These are phyloP conservation scores for Mucor velutinosus DNA, from an alignment of 371 early-diverging fungal species.

Conservation along the genomic window DNA sequence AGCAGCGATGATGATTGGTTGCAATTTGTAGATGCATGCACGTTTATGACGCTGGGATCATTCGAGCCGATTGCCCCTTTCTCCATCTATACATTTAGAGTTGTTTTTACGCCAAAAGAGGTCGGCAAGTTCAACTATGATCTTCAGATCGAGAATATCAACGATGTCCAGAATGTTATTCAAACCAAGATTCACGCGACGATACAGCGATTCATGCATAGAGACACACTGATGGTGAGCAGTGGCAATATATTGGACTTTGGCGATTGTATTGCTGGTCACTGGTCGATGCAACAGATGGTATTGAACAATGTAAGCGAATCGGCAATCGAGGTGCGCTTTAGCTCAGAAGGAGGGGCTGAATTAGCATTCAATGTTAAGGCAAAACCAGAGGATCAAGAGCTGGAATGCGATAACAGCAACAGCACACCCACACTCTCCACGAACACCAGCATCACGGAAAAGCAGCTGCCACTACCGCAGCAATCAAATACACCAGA, in stretches of 20 bases:
- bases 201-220: constrained; percentile 65
- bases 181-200: constrained; percentile 74
- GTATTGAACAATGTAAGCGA: constrained; percentile 80
- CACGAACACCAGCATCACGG: constrained; percentile 23
- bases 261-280: constrained; percentile 84
- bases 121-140: constrained; percentile 83
- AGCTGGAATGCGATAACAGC: background rate
- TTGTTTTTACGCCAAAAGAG: constrained; percentile 78
- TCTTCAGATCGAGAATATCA: constrained; percentile 80
- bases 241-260: constrained; percentile 79
- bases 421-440: constrained; percentile 1
- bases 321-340: constrained; percentile 70
- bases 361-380: constrained; percentile 54
- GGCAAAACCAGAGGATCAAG: constrained; percentile 2
- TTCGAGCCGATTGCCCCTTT: constrained; percentile 64
- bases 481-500: constrained; percentile 55
- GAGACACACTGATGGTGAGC: constrained; percentile 69
- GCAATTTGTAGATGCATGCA: constrained; percentile 70
- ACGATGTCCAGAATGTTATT: constrained; percentile 76
- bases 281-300: constrained; percentile 69
- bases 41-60: constrained; percentile 55
- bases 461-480: constrained; percentile 50
- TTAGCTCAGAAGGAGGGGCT: constrained; percentile 66
- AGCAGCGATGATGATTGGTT: constrained; percentile 52
- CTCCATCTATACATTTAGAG: constrained; percentile 13